A percentile compares a stretch with the other conserved stretches of the same genome.
phyloP scores from a whole-genome alignment of 345 rosid genomes.

The Populus davidiana region DNA sequence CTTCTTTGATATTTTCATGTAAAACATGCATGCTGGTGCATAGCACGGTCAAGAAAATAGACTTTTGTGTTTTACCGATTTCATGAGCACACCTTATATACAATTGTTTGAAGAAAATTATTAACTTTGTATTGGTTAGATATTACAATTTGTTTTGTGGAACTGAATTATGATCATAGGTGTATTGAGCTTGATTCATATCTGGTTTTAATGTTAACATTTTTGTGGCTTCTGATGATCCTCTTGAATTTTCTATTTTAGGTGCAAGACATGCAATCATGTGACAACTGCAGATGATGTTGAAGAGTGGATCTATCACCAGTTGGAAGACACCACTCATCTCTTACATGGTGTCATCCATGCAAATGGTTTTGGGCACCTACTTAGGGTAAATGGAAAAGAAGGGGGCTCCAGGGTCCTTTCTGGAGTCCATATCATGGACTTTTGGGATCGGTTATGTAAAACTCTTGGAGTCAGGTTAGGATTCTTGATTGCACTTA shows the following conservation, averaged over 20 bases:
- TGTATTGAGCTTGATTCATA: background rate
- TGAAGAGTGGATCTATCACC: slow-evolving; percentile 61
- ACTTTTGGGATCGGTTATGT: slow-evolving; percentile 73
- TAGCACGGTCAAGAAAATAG: background rate
- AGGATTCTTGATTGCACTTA: background rate
- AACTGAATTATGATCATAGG: background rate
- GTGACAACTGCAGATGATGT: slow-evolving; percentile 43
- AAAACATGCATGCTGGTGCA: background rate
- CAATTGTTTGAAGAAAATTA: background rate
- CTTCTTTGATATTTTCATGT: background rate
- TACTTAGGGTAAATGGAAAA: slow-evolving; percentile 64
- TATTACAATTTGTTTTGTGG: background rate
- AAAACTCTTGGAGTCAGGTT: slow-evolving; percentile 58
- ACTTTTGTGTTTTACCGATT: background rate
- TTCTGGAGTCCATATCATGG: slow-evolving; percentile 61
- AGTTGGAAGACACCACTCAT: slow-evolving; percentile 62
- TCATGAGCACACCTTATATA: background rate
- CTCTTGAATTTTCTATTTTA: slow-evolving; percentile 7
- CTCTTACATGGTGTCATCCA: slow-evolving; percentile 68
- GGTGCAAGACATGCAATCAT: slow-evolving; percentile 57
- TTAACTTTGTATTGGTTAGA: background rate
- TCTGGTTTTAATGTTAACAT: background rate
- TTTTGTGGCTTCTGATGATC: background rate
- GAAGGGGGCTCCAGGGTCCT: slow-evolving; percentile 71
- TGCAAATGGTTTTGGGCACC: slow-evolving; percentile 68